Conservation (phyloP, 176 grass and related monocot genomes). For the Zizania latifolia region DNA sequence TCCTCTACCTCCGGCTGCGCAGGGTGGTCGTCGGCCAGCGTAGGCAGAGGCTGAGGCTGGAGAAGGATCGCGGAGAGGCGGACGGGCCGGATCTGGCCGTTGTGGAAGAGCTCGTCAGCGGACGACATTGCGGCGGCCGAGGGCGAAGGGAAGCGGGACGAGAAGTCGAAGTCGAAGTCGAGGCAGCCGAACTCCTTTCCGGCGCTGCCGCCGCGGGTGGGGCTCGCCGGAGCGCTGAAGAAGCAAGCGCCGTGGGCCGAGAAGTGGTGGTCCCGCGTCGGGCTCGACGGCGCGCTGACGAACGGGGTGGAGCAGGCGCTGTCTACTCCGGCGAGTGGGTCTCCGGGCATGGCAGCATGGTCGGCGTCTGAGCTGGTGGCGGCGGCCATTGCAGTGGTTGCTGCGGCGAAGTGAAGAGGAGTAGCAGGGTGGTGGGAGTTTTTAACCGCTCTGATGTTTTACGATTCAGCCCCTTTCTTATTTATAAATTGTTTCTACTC, state of each 20-base stretch:
- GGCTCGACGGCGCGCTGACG: slow-evolving; percentile 67
- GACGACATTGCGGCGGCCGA: slow-evolving; percentile 67
- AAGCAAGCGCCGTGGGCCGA: slow-evolving; percentile 36
- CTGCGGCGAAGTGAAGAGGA: not conserved
- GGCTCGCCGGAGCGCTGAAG: slow-evolving; percentile 92
- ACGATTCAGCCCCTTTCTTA: fast-evolving
- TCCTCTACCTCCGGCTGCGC: not conserved
- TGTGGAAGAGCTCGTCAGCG: slow-evolving; percentile 81
- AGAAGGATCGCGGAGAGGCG: slow-evolving; percentile 41
- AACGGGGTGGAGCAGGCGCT: slow-evolving; percentile 67
- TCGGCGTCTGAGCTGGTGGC: not conserved
- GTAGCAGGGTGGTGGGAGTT: not conserved
- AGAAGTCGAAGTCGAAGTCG: slow-evolving; percentile 68
- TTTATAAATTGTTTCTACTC: fast-evolving
- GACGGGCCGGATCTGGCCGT: slow-evolving; percentile 81
- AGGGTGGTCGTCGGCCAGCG: not conserved
- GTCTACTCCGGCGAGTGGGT: not conserved
- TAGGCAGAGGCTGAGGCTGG: slow-evolving; percentile 28
- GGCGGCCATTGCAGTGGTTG: not conserved
- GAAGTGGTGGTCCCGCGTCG: slow-evolving; percentile 22
- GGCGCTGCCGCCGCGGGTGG: slow-evolving; percentile 31
- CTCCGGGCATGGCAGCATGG: not conserved
- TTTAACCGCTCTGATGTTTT: not conserved
- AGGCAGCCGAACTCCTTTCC: not conserved
- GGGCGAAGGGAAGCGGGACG: slow-evolving; percentile 40